Conservation (phyloP, 2,329 filamentous ascomycete genomes). For the Penicillium sp. region DNA sequence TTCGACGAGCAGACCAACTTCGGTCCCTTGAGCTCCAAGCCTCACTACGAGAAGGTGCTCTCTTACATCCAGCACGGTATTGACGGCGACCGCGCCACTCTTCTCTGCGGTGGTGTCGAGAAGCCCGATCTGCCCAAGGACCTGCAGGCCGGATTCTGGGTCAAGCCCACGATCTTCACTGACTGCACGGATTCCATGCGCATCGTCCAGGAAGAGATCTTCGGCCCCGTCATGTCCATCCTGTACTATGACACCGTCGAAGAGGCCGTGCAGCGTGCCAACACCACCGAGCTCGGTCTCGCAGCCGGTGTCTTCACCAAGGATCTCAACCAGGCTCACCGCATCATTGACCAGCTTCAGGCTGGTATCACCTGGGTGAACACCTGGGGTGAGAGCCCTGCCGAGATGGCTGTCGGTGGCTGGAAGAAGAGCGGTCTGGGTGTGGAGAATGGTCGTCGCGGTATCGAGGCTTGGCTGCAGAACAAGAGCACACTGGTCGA, state of each 20-base stretch:
- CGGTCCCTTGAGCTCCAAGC: conserved; percentile 74
- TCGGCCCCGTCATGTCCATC: conserved; percentile 83
- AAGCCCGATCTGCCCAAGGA: conserved; percentile 57
- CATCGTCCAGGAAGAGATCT: conserved; percentile 81
- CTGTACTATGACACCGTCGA: conserved; percentile 71
- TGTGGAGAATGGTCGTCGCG: conserved; percentile 79
- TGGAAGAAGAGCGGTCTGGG: conserved; percentile 91
- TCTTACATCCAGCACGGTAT: conserved; percentile 75
- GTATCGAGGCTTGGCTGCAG: conserved; percentile 77
- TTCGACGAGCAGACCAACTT: conserved; percentile 76
- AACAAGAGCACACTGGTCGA: conserved; percentile 90
- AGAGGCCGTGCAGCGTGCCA: conserved; percentile 71
- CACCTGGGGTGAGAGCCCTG: conserved; percentile 88
- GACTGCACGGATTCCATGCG: conserved; percentile 82
- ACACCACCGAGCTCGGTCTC: conserved; percentile 74
- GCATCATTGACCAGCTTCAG: conserved; percentile 69
- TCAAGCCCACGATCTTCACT: conserved; percentile 80
- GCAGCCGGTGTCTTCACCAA: conserved; percentile 82
- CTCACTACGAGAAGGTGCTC: conserved; percentile 76
- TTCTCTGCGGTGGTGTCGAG: conserved; percentile 71
- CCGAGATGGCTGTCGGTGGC: conserved; percentile 88
- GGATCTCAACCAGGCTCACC: conserved; percentile 72
- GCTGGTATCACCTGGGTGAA: conserved; percentile 92
- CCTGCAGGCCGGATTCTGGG: conserved; percentile 72
- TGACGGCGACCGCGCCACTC: conserved; percentile 69